A percentile compares a stretch with the other conserved stretches of the same genome.
These are phyloP conservation scores for Penicillium maclennaniae DNA, from an alignment of 495 filamentous ascomycete genomes.

Conservation along the genomic window DNA sequence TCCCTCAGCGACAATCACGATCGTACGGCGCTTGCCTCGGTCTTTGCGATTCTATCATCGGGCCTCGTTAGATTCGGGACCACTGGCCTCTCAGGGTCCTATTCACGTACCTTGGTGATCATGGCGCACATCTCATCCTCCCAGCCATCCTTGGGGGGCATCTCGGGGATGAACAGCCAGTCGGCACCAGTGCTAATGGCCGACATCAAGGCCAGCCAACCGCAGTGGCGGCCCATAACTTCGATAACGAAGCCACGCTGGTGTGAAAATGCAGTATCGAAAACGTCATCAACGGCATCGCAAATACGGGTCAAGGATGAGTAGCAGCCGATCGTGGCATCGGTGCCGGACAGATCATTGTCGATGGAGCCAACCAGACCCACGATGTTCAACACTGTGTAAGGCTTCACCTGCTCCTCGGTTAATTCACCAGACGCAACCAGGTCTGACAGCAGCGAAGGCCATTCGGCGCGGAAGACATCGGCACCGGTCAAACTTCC, in stretches of 20 bases:
- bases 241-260: constrained; percentile 97
- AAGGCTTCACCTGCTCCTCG: constrained; percentile 63
- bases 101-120: constrained; percentile 63
- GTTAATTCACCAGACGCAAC: constrained; percentile 65
- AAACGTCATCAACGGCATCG: constrained; percentile 92
- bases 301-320: constrained; percentile 89
- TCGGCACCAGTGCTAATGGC: constrained; percentile 94
- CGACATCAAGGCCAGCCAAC: constrained; percentile 96
- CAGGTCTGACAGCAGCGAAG: constrained; percentile 77
- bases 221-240: constrained; percentile 99
- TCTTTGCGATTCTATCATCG: constrained; percentile 66
- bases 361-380: constrained; percentile 96
- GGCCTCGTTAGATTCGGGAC: neutral
- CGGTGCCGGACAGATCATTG: constrained; percentile 95
- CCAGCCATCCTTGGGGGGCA: constrained; percentile 85
- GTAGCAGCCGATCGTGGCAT: constrained; percentile 97
- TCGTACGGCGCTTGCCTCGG: constrained; percentile 92
- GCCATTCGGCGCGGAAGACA: constrained; percentile 89
- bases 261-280: constrained; percentile 94
- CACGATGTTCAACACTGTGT: constrained; percentile 85
- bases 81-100: neutral
- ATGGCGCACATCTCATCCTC: constrained; percentile 81
- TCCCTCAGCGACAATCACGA: constrained; percentile 96
- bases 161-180: constrained; percentile 96
- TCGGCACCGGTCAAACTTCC: constrained; percentile 96